These are phyloP conservation scores for Hylodesmum podocarpum DNA, from an alignment of 306 rosid species.

Conservation along the genomic window DNA sequence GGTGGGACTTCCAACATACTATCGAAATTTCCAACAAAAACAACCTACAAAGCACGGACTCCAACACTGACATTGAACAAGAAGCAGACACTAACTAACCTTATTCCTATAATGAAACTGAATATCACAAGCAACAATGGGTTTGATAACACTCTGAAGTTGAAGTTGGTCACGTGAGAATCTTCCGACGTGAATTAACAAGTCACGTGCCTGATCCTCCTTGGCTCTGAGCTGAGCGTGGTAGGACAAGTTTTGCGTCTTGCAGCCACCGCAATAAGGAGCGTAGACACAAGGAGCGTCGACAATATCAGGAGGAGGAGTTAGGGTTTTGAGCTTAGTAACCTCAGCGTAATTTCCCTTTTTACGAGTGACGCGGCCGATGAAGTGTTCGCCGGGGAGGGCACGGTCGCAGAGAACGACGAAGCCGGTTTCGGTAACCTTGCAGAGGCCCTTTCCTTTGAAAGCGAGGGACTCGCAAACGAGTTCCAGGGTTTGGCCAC, in stretches of 20 bases:
- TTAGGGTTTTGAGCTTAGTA: constrained; percentile 64
- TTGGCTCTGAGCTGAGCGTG: constrained; percentile 85
- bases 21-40: no score
- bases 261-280: constrained; percentile 90
- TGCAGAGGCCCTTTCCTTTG: constrained; percentile 93
- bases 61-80: no score
- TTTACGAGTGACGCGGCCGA: constrained; percentile 80
- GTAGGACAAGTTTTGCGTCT: constrained; percentile 78
- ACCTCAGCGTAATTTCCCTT: constrained; percentile 91
- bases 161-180: constrained; percentile 61
- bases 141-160: constrained; percentile 50
- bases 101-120: constrained; percentile 95
- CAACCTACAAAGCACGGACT: no score
- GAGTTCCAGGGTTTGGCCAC: constrained; percentile 81
- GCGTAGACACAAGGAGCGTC: constrained; percentile 95
- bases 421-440: constrained; percentile 74
- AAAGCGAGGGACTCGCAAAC: constrained; percentile 82
- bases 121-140: constrained; percentile 79
- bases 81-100: constrained; percentile 46
- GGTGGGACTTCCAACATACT: no score
- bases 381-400: constrained; percentile 91
- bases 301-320: constrained; percentile 77
- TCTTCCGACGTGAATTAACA: constrained; percentile 70
- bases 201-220: constrained; percentile 81
- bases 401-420: constrained; percentile 93